These are phyloP conservation scores for Heimioporus sp. DNA, from an alignment of 768 basidiomycete species.

Conservation along the genomic window DNA sequence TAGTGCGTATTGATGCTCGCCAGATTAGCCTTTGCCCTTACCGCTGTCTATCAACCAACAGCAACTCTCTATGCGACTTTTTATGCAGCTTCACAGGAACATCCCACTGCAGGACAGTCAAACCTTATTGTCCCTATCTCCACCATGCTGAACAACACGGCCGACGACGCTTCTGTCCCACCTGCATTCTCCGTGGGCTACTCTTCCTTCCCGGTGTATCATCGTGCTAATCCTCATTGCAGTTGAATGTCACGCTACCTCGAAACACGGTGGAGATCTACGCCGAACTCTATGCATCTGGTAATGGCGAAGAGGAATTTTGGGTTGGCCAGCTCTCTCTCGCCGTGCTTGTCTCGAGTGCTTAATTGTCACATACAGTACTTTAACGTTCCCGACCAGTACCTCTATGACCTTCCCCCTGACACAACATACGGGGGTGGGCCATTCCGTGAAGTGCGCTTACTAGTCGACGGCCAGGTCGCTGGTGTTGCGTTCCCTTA, in stretches of 20 bases:
- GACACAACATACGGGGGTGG: slow-evolving; percentile 47
- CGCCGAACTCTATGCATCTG: slow-evolving; percentile 72
- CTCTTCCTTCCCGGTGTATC: not conserved
- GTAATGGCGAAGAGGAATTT: slow-evolving; percentile 68
- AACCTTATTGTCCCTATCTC: slow-evolving; percentile 70
- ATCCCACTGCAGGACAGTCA: slow-evolving; percentile 59
- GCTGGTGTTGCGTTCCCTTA: slow-evolving; percentile 61
- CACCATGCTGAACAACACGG: slow-evolving; percentile 58
- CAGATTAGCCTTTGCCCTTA: not conserved
- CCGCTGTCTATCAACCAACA: slow-evolving; percentile 24
- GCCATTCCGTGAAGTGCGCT: slow-evolving; percentile 62
- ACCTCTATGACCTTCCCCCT: slow-evolving; percentile 50
- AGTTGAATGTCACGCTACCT: slow-evolving; percentile 71
- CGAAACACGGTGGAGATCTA: slow-evolving; percentile 64
- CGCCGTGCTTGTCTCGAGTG: not conserved
- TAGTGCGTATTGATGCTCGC: slow-evolving; percentile 38
- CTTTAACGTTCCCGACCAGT: slow-evolving; percentile 62
- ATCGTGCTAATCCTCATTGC: not conserved
- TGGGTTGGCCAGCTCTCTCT: slow-evolving; percentile 50
- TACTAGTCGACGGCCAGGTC: slow-evolving; percentile 53
- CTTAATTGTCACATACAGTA: slow-evolving; percentile 43
- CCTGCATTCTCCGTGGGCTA: slow-evolving; percentile 62
- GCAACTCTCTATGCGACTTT: slow-evolving; percentile 72
- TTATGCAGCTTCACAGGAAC: slow-evolving; percentile 53
- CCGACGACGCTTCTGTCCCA: slow-evolving; percentile 74